A percentile compares a stretch with the other conserved stretches of the same genome.
These are phyloP conservation scores for Nicotiana sylvestris DNA, from an alignment of 257 asterid genomes.

Conservation along the genomic window DNA sequence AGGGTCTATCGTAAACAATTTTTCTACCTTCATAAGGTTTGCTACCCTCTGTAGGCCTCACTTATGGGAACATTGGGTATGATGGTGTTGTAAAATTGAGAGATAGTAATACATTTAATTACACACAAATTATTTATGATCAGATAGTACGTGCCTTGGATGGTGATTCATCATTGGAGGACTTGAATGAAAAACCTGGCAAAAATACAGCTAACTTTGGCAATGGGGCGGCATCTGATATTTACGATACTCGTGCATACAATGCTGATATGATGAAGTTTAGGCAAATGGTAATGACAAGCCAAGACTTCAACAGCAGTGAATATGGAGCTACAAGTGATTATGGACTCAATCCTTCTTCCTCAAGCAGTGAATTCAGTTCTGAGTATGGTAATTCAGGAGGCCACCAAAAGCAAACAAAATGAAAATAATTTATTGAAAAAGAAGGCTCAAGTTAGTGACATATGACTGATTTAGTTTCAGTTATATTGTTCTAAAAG, in stretches of 20 bases:
- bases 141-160: slow-evolving; percentile 73
- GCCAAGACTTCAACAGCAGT: slow-evolving; percentile 42
- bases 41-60: too few relatives aligned
- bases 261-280: slow-evolving; percentile 88
- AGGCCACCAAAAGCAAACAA: neutral
- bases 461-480: neutral
- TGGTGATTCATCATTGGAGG: slow-evolving; percentile 71
- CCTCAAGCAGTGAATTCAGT: slow-evolving; percentile 39
- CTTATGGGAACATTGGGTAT: too few relatives aligned
- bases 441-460: neutral
- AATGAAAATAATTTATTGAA: neutral
- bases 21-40: too few relatives aligned
- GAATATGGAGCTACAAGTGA: slow-evolving; percentile 64
- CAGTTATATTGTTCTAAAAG: neutral
- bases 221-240: neutral
- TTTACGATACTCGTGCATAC: slow-evolving; percentile 68
- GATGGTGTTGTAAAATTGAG: too few relatives aligned
- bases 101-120: too few relatives aligned
- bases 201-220: slow-evolving; percentile 20
- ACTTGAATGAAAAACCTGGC: slow-evolving; percentile 52
- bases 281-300: slow-evolving; percentile 64
- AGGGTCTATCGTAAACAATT: too few relatives aligned
- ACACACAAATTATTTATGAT: neutral
- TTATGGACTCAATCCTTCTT: slow-evolving; percentile 45
- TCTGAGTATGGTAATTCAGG: slow-evolving; percentile 2